Evolutionary conservation across 495 filamentous ascomycete genomes (phyloP).

Genomic region (Penicillium pulvis): DNA sequence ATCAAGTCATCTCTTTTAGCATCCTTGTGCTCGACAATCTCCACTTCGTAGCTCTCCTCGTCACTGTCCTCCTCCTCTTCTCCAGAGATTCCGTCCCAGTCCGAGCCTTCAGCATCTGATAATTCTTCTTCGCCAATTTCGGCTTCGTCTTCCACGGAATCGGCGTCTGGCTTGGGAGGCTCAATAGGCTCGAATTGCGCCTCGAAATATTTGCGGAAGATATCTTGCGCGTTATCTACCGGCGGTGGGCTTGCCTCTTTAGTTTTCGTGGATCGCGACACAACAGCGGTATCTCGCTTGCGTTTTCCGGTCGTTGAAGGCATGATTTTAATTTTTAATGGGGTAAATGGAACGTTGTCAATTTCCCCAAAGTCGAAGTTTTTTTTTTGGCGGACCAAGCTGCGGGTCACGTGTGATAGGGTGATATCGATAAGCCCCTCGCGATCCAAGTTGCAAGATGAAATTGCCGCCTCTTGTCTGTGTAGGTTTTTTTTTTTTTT

Average conservation of each 20-base stretch:
- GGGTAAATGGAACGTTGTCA: not conserved
- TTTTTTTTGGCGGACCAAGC: slow-evolving; percentile 23
- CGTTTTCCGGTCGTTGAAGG: slow-evolving; percentile 39
- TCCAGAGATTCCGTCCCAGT: slow-evolving; percentile 69
- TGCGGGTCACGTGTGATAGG: slow-evolving; percentile 1
- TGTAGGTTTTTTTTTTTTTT: not conserved
- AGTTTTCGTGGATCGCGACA: slow-evolving; percentile 29
- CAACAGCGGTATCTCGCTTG: slow-evolving; percentile 40
- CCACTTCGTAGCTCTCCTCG: slow-evolving; percentile 41
- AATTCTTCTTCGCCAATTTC: slow-evolving; percentile 25
- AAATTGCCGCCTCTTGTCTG: no score
- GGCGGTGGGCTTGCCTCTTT: slow-evolving; percentile 23
- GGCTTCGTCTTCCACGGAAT: slow-evolving; percentile 26
- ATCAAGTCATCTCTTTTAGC: slow-evolving; percentile 37
- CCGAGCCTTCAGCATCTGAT: slow-evolving; percentile 27
- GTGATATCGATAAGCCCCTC: slow-evolving; percentile 9
- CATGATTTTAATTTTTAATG: slow-evolving; percentile 8
- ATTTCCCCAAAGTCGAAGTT: slow-evolving; percentile 12
- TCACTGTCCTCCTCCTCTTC: slow-evolving; percentile 35
- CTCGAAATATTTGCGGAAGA: slow-evolving; percentile 84
- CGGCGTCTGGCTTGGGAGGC: slow-evolving; percentile 18
- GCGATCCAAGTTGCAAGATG: not conserved
- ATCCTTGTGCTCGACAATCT: slow-evolving; percentile 69
- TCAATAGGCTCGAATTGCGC: slow-evolving; percentile 76
- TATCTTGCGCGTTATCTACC: slow-evolving; percentile 42